Base-by-base conservation (phyloP, 805 yeast species). In the Starmerella lactis-condensi region DNA sequence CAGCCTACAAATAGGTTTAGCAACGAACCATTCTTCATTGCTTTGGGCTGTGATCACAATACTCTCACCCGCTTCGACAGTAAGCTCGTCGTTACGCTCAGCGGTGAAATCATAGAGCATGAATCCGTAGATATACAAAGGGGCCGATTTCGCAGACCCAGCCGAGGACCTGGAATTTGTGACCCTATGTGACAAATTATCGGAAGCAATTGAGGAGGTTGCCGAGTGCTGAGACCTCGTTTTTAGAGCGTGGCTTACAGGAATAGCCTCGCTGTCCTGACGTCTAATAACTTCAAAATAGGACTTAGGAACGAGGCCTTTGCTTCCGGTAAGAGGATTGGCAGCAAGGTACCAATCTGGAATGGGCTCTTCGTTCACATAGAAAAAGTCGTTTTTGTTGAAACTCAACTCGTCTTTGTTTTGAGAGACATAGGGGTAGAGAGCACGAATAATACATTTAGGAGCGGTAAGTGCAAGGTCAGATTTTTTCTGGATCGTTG, bases 21-120 rank as follows among this genome's bases (percentile, higher is more conserved):
- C 96, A 37, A 89, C 89, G 45, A 82, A 83, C 99, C 99, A 89
- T 56, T 91, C 99, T 41, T 63, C 76, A 34, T 81, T 82, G 49
- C 85, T 92, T 54, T 85, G 95, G 2, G 99, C 99, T 55, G 94
- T 85, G 9, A 91, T 70, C 19, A 83, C 77, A 39, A 89, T 65
- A 45, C 77, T 75, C 46, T 89, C 99, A 23, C 95, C 95, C 1
- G 77, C 77, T 18, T 54, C 48, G 3, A 85, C 79, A 40, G 75
- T 74, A 41, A 89, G 63, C 54, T 89, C 99, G 56, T 91, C 98
- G 6, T 69, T 51, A 9, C 64, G 54, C 39, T 76, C 82, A 5
- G 96, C 95, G 38, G 61, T 64, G 54, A 89, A 89, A 45, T 79
- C 92, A 51, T 73, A 89, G 31, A 82, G 58, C 5, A 82, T 81